Base-by-base conservation (phyloP, 768 basidiomycete genomes). In the Rhodotorula kratochvilovae region DNA sequence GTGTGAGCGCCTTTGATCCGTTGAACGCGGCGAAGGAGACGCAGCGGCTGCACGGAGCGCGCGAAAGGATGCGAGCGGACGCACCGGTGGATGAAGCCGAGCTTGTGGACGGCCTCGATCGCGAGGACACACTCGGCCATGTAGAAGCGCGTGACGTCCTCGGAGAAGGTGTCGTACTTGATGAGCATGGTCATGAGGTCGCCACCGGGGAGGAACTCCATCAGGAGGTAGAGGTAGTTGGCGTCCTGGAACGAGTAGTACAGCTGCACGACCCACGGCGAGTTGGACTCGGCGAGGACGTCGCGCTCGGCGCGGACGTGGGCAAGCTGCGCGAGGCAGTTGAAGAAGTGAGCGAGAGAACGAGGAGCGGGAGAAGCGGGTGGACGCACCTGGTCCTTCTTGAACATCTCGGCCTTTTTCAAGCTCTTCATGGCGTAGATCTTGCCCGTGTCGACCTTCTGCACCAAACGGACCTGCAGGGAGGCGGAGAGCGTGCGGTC, bases 151-250 rank as follows among this genome's bases (percentile, higher is more conserved):
- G 92, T 92, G 23, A 98, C 95, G 77, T 98, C 96, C 81, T 98
- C 95, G 0, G 91, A 91, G 82, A 98, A 98, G 0, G 94, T 96
- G 80, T 97, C 96, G 81, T 98, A 97, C 82, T 98, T 97, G 85
- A 98, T 97, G 68, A 97, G 84, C 95, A 98, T 98, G 8, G 94
- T 96, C 96, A 99, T 97, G 71, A 98, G 84, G 80, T 99, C 96
- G 43, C 96, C 96, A 57, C 96, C 96, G 66, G 95, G 94, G 57
- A 99, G 84, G 81, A 95, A 99, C 82, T 98, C 96, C 96, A 98
- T 98, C 83, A 98, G 90, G 65, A 99, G 85, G 82, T 98, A 99
- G 35, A 99, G 85, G 76, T 90, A 92, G 63, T 88, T 83, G 3
- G 90, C 83, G 80, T 98, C 96, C 80, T 98, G 96, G 84, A 98